These are phyloP conservation scores for Dothistroma septosporum DNA, from an alignment of 2,329 filamentous ascomycete genomes.

Conservation along the genomic window DNA sequence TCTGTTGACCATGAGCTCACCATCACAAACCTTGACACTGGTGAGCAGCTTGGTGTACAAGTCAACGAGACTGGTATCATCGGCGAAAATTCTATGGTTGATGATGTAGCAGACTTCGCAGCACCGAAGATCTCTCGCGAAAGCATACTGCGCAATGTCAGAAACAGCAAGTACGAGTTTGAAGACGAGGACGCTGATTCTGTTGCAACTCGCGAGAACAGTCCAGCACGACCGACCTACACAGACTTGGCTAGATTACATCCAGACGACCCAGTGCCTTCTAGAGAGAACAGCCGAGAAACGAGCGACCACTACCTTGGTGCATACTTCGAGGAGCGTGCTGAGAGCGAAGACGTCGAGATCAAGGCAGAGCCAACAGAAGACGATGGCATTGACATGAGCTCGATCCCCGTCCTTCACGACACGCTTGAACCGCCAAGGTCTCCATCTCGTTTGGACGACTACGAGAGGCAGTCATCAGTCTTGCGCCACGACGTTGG, in stretches of 20 bases:
- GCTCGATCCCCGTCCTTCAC: slow-evolving; percentile 52
- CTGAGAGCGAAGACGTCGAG: slow-evolving; percentile 64
- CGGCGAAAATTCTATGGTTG: slow-evolving; percentile 35
- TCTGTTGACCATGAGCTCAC: slow-evolving; percentile 43
- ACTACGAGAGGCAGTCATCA: slow-evolving; percentile 45
- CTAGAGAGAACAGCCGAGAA: slow-evolving; percentile 61
- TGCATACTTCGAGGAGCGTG: slow-evolving; percentile 42
- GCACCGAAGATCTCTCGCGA: slow-evolving; percentile 83
- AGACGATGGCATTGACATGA: slow-evolving; percentile 61
- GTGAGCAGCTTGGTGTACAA: slow-evolving; percentile 23
- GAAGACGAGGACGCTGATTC: slow-evolving; percentile 43
- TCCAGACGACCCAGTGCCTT: slow-evolving; percentile 85
- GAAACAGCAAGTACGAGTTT: slow-evolving; percentile 56
- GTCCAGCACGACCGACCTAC: slow-evolving; percentile 32
- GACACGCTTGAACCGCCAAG: slow-evolving; percentile 47
- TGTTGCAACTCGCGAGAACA: slow-evolving; percentile 44
- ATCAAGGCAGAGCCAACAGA: slow-evolving; percentile 60
- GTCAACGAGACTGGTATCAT: slow-evolving; percentile 20
- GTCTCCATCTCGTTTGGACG: slow-evolving; percentile 45
- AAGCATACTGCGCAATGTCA: slow-evolving; percentile 84
- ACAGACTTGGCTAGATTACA: slow-evolving; percentile 59
- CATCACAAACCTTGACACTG: slow-evolving; percentile 30
- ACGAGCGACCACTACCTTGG: slow-evolving; percentile 24
- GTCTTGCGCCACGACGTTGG: slow-evolving; percentile 53
- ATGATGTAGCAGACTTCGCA: slow-evolving; percentile 33